Evolutionary conservation across 306 rosid genomes (phyloP), one percentile per base, ranked within the genome.

Genomic region (Heteromeles arbutifolia): DNA sequence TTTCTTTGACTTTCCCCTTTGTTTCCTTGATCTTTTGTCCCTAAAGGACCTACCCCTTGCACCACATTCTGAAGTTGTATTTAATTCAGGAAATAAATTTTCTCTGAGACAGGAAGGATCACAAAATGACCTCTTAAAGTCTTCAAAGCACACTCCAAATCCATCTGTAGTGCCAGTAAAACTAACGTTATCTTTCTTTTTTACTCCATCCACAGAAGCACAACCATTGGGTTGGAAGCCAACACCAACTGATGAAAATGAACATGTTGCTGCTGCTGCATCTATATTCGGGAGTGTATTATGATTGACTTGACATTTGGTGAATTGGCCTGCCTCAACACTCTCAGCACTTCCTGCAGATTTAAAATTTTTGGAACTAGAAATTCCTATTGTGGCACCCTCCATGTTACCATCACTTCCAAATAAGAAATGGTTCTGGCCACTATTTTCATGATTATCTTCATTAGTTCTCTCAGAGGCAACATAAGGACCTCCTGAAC

Each of bases 91-190:
- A 83, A 90, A 89, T 37, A 92, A 81, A 81, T 79, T 92, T 65
- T 85, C 97, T 84, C 80, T 84, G 64, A 92, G 88, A 81, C 82
- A 80, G 70, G 91, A 79, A 78, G 96, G 87, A 81, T 89, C 91
- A 87, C 88, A 89, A 14, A 72, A 29, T 56, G 93, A 89, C 24
- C 84, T 82, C 79, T 82, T 85, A 31, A 88, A 84, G 76, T 84
- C 90, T 19, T 31, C 68, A 73, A 69, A 84, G 41, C 89, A 79
- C 76, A 67, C 84, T 70, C 77, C 67, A 4, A 79, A 82, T 62
- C 78, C 80, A 53, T 82, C 88, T 50, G 80, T 70, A 81, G 79
- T 81, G 75, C 70, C 81, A 61, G 86, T 59, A 85, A 72, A 80
- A 79, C 18, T 72, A 50, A 53, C 32, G 8, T 34, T 39, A 29